Percentiles rank a stretch among this genome's conserved stretches.
phyloP scores from a whole-genome alignment of 1,139 yeast species.

The Protomyces inundatus region DNA sequence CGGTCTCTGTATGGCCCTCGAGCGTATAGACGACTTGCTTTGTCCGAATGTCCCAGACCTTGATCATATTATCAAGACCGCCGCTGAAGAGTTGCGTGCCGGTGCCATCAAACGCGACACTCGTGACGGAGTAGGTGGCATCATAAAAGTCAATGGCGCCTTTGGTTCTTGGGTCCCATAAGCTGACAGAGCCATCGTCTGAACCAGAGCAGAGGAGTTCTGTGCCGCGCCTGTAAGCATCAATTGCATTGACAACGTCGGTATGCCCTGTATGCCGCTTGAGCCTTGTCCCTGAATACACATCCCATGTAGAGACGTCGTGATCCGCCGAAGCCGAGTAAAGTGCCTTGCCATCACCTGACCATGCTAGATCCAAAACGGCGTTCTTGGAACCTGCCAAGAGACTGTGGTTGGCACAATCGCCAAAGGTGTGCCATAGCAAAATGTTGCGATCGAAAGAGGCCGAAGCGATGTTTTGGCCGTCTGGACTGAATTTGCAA shows the following conservation, averaged over 20 bases:
- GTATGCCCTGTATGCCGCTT: slow-evolving; percentile 53
- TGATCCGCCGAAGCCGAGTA: slow-evolving; percentile 49
- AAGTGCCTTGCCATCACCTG: slow-evolving; percentile 42
- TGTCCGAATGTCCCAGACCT: slow-evolving; percentile 43
- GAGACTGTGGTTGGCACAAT: slow-evolving; percentile 44
- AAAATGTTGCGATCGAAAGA: slow-evolving; percentile 38
- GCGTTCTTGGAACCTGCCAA: slow-evolving; percentile 51
- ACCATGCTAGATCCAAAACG: slow-evolving; percentile 48
- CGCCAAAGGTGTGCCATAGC: slow-evolving; percentile 45
- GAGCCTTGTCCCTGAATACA: slow-evolving; percentile 50
- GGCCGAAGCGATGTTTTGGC: slow-evolving; percentile 39
- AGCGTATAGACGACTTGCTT: slow-evolving; percentile 40
- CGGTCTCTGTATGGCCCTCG: slow-evolving; percentile 46
- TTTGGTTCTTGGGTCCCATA: slow-evolving; percentile 65
- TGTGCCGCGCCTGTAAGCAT: slow-evolving; percentile 38
- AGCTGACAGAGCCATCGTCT: slow-evolving; percentile 56
- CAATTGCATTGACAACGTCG: slow-evolving; percentile 55
- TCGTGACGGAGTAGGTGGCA: slow-evolving; percentile 55
- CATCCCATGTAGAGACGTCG: slow-evolving; percentile 53
- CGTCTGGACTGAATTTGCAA: slow-evolving; percentile 37
- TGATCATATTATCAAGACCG: slow-evolving; percentile 63
- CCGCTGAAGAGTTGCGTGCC: slow-evolving; percentile 50
- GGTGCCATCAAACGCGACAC: slow-evolving; percentile 45
- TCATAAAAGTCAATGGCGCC: slow-evolving; percentile 42
- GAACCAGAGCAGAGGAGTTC: slow-evolving; percentile 50